Base-by-base conservation (phyloP, 345 rosid species). In the Populus simonii region DNA sequence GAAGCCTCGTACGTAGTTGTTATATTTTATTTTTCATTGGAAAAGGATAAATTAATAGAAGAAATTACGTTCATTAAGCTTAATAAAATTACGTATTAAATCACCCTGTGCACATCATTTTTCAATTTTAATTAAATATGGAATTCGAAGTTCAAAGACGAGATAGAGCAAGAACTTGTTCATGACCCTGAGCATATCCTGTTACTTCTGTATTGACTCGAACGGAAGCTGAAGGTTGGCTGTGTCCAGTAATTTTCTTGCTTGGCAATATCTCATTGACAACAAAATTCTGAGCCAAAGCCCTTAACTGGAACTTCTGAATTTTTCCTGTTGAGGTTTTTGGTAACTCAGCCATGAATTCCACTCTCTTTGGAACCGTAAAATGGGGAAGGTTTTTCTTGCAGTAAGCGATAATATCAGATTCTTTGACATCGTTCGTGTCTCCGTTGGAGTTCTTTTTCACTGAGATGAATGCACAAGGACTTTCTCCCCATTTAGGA, bases 401-500 rank as follows among this genome's bases (percentile, higher is more conserved):
- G 75, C 88, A 87, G 33, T 59, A 83, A 0, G 73, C 77, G 17
- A 81, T 20, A 23, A 87, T 79, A 13, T 85, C 86, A 39, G 69
- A 74, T 66, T 87, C 88, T 20, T 70, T 79, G 3, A 83, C 80
- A 33, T 77, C 85, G 45, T 62, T 79, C 0, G 63, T 43, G 6
- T 70, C 51, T 10, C 81, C 87, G 1, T 72, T 47, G 6, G 79
- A 8, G 38, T 84, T 75, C 43, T 70, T 68, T 53, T 74, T 83
- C 20, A 75, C 39, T 0, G 80, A 43, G 33, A 87, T 31, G 33
- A 87, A 85, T 2, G 89, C 89, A 36, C 89, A 87, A 2, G 89
- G 89, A 66, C 82, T 83, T 70, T 87, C 89, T 38, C 89, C 88
- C 88, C 88, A 85, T 33, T 22, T 23, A 3, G 79, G 85, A 75